A percentile compares a stretch with the other conserved stretches of the same genome.
phyloP scores from a whole-genome alignment of 139 green algal genomes.

The Mesotaenium endlicherianum region DNA sequence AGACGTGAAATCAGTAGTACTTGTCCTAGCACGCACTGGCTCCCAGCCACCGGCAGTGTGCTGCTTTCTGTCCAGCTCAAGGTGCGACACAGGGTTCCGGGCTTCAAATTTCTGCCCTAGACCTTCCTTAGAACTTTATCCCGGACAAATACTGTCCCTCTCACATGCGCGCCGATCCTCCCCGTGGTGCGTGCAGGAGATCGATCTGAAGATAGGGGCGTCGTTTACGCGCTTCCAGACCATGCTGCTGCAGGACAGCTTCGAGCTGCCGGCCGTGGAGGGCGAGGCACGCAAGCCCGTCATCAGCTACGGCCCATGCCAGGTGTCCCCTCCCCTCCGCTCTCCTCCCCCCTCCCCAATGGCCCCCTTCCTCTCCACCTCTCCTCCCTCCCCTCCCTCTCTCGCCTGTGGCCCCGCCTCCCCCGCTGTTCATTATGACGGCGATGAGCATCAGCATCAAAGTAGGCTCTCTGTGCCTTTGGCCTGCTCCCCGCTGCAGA shows the following conservation, averaged over 20 bases:
- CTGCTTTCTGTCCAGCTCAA: too few species aligned
- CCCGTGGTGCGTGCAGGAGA: slow-evolving; percentile 76
- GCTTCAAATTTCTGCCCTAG: too few species aligned
- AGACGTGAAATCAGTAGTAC: too few species aligned
- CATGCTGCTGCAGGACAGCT: slow-evolving; percentile 75
- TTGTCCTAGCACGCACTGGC: too few species aligned
- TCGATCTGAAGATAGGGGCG: slow-evolving; percentile 92
- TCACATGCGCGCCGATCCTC: too few species aligned
- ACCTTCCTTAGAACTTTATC: too few species aligned
- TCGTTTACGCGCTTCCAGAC: slow-evolving; percentile 97
- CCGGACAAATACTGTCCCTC: too few species aligned
- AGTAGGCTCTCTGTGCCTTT: too few species aligned
- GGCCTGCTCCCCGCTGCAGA: too few species aligned
- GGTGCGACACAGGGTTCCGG: too few species aligned
- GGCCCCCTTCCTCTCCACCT: not conserved
- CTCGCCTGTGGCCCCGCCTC: not conserved
- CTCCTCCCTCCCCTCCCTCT: not conserved
- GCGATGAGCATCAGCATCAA: too few species aligned
- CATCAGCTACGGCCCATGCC: slow-evolving; percentile 72
- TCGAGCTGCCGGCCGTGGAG: slow-evolving; percentile 23
- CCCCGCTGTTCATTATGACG: not conserved
- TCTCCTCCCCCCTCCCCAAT: not conserved
- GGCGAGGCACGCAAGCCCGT: slow-evolving; percentile 51
- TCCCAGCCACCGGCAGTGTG: too few species aligned
- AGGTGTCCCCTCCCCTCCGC: slow-evolving; percentile 21